Evolutionary conservation across 345 rosid genomes (phyloP), one percentile per base, ranked within the genome.

Genomic region (Dovyalis caffra): DNA sequence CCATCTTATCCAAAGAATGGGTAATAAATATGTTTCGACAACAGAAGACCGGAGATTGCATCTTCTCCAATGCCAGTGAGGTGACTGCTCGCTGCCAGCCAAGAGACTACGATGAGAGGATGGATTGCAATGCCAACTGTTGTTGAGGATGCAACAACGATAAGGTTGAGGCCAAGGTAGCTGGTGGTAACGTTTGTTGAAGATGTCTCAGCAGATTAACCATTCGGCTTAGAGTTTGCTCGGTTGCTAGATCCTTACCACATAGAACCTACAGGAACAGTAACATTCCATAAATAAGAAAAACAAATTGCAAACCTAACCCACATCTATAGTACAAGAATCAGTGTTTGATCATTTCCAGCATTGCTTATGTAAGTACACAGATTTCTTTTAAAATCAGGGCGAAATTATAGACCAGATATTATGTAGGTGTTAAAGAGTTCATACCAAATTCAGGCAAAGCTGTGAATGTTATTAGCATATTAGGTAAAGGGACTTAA

Each of bases 101-200:
- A 14, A 25, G 18, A 25, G 6, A 31, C 80, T 84, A 92, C 5
- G 92, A 87, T 6, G 97, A 88, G 80, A 96, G 99, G 85, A 93
- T 89, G 68, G 99, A 81, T 78, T 96, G 99, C 81, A 96, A 83
- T 1, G 97, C 93, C 56, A 92, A 87, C 84, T 92, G 98, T 66
- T 96, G 99, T 79, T 96, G 97, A 2, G 99, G 99, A 78, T 90
- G 94, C 86, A 96, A 79, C 62, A 93, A 76, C 63, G 98, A 90
- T 97, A 92, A 90, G 37, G 98, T 92, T 20, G 95, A 89, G 53
- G 97, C 97, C 86, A 93, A 82, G 26, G 95, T 88, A n/a, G 91
- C 79, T 4, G 97, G 95, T 32, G 99, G 99, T 69, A 96, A 81
- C 6, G 98, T 93, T 83, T 90, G 95, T 83, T 92, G 97, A 65